These are phyloP conservation scores for Rubia tinctorum DNA, from an alignment of 305 asterid genomes.

Conservation along the genomic window DNA sequence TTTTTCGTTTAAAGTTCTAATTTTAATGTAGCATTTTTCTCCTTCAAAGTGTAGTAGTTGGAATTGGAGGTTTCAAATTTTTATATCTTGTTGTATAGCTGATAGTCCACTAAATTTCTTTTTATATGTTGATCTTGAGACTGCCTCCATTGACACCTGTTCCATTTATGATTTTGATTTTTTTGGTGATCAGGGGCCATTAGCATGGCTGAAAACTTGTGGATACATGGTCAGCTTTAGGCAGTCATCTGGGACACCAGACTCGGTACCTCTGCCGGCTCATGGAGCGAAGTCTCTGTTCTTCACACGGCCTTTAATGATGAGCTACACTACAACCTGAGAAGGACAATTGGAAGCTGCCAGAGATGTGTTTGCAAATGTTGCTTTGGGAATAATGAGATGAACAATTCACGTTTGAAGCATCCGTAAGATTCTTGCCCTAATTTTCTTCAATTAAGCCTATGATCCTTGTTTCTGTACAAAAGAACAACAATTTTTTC, in stretches of 20 bases:
- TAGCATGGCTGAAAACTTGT: conserved; percentile 69
- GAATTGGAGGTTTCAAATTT: neutral
- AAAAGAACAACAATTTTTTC: neutral
- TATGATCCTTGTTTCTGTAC: too few species aligned
- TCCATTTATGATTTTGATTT: neutral
- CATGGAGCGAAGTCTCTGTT: too few species aligned
- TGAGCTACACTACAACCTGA: too few species aligned
- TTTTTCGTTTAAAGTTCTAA: neutral
- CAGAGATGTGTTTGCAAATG: too few species aligned
- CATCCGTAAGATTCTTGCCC: too few species aligned
- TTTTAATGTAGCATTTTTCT: neutral
- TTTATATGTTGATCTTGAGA: neutral
- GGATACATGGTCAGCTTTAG: conserved; percentile 91
- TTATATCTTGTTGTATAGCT: neutral
- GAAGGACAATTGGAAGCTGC: too few species aligned
- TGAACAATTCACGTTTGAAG: too few species aligned
- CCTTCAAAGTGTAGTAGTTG: neutral
- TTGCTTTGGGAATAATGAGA: too few species aligned
- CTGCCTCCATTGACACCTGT: neutral
- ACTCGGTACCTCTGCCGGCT: conserved; percentile 59
- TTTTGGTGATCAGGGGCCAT: conserved; percentile 55
- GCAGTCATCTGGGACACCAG: conserved; percentile 79
- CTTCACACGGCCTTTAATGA: too few species aligned
- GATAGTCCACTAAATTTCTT: neutral
- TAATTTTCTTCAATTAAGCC: too few species aligned